A percentile compares a stretch with the other conserved stretches of the same genome.
Conservation (phyloP, 2,329 filamentous ascomycete genomes). For the Fusarium sp. region DNA sequence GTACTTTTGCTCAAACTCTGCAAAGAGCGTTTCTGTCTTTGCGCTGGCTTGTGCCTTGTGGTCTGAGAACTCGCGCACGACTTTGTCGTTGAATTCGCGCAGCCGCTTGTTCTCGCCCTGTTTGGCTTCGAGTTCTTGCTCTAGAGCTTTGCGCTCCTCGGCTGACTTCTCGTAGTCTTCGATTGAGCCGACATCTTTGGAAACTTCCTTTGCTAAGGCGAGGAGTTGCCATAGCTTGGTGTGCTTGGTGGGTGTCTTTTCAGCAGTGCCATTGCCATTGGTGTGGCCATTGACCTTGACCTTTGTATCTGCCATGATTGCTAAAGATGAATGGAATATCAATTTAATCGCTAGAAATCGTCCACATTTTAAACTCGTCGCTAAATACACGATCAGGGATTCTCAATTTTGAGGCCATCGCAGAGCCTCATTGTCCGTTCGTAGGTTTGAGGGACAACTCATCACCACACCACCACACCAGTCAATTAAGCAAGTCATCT, state of each 20-base stretch:
- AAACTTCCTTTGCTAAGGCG: constrained; percentile 43
- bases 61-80: constrained; percentile 38
- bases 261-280: constrained; percentile 36
- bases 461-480: constrained; percentile 40
- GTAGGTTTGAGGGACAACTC: constrained; percentile 40
- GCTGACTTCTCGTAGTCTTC: constrained; percentile 42
- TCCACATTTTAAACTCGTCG: constrained; percentile 35
- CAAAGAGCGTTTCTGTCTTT: constrained; percentile 36
- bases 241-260: constrained; percentile 27
- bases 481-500: constrained; percentile 33
- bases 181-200: constrained; percentile 42
- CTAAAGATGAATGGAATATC: constrained; percentile 14
- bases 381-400: constrained; percentile 13
- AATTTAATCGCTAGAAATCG: constrained; percentile 27
- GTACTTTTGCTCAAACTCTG: constrained; percentile 42
- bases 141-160: constrained; percentile 37
- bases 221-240: constrained; percentile 45
- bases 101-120: constrained; percentile 40
- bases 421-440: constrained; percentile 42
- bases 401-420: constrained; percentile 26
- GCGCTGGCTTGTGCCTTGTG: constrained; percentile 35
- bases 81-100: constrained; percentile 42
- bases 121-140: constrained; percentile 41
- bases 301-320: constrained; percentile 46
- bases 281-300: constrained; percentile 38